These are phyloP conservation scores for Piper betle DNA, from an alignment of 164 flowering plant genomes.

Conservation along the genomic window DNA sequence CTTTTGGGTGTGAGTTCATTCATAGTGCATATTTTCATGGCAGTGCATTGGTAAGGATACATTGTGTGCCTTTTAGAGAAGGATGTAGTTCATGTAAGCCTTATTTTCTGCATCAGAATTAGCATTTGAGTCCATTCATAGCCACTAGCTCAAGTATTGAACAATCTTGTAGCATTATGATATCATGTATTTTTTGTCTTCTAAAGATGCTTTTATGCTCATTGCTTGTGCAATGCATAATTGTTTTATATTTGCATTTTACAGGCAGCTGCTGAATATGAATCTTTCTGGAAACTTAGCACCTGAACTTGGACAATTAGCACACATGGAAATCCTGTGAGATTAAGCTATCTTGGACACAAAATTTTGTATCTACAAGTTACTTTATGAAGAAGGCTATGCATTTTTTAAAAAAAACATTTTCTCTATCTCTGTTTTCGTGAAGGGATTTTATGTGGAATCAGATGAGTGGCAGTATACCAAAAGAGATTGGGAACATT, in stretches of 20 bases:
- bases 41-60: background rate
- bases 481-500: conserved; percentile 81
- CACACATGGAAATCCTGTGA: conserved; percentile 64
- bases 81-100: background rate
- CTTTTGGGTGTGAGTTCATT: background rate
- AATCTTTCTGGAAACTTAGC: conserved; percentile 72
- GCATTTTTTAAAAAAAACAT: no score
- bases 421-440: conserved; percentile 2
- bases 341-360: conserved; percentile 10
- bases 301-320: conserved; percentile 57
- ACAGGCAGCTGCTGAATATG: conserved; percentile 45
- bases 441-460: conserved; percentile 94
- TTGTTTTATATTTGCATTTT: conserved; percentile 1
- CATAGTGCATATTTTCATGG: background rate
- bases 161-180: background rate
- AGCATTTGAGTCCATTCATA: background rate
- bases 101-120: background rate
- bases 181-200: background rate
- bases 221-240: background rate
- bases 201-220: background rate
- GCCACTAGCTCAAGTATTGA: background rate
- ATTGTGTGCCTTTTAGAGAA: background rate
- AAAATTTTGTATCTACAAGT: background rate
- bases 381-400: no score
- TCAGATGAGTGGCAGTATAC: conserved; percentile 64